phyloP scores from a whole-genome alignment of 106 monocot genomes.

The Allium cepa region DNA sequence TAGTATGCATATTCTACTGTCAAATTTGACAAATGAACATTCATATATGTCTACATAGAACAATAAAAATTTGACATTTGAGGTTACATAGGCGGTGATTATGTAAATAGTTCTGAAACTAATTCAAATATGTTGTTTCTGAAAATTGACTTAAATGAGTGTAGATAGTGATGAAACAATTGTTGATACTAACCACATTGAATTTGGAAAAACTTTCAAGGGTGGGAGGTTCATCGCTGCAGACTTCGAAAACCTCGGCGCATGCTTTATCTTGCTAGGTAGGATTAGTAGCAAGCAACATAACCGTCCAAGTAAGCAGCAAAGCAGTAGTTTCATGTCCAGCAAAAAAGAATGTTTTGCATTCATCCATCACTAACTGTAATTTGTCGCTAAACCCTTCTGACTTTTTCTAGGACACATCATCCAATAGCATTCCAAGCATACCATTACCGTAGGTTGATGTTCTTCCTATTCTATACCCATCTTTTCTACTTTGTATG shows the following conservation, averaged over 20 bases:
- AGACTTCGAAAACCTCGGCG: conserved; percentile 46
- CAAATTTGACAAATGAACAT: too few species aligned
- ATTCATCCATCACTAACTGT: conserved; percentile 79
- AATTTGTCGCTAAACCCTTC: conserved; percentile 31
- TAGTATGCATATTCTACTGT: too few species aligned
- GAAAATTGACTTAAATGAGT: background rate
- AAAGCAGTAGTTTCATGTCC: conserved; percentile 89
- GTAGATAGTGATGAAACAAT: background rate
- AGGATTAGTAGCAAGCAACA: conserved; percentile 88
- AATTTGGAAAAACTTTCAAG: conserved; percentile 72
- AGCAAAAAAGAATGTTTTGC: conserved; percentile 97
- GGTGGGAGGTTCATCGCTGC: conserved; percentile 21
- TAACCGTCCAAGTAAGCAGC: conserved; percentile 84
- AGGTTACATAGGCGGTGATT: background rate
- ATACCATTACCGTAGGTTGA: conserved; percentile 61
- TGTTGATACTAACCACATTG: conserved; percentile 38
- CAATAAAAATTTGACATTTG: background rate
- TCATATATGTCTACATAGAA: too few species aligned
- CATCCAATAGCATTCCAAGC: conserved; percentile 58
- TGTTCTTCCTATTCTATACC: conserved; percentile 52
- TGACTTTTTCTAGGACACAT: conserved; percentile 23
- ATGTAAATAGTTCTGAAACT: too few species aligned
- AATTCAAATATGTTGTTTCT: background rate
- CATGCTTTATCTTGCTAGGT: conserved; percentile 84
- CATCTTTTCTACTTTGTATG: conserved; percentile 51